Conservation (phyloP, 192 early-diverging fungal genomes). For the Martensiomyces pterosporus region DNA sequence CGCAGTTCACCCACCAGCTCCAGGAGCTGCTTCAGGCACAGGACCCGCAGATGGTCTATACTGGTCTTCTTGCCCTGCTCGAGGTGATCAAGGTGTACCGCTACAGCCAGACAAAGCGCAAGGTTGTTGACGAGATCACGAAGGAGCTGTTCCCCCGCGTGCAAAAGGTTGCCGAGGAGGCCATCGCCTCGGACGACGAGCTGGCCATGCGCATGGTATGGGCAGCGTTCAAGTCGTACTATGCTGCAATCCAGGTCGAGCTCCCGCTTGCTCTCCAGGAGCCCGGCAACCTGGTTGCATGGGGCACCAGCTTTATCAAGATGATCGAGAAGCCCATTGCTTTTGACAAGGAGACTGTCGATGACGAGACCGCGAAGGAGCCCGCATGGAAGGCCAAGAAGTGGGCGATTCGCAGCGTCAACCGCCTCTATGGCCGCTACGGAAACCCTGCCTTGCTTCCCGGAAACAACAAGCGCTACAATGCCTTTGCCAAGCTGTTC, state of each 20-base stretch:
- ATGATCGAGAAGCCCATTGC: constrained; percentile 67
- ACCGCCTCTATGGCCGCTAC: constrained; percentile 72
- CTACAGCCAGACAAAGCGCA: constrained; percentile 63
- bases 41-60: constrained; percentile 65
- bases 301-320: constrained; percentile 84
- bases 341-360: constrained; percentile 52
- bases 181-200: constrained; percentile 56
- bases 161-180: constrained; percentile 68
- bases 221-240: constrained; percentile 79
- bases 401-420: constrained; percentile 88
- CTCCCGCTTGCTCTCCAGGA: constrained; percentile 58
- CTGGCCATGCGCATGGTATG: constrained; percentile 85
- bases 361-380: constrained; percentile 74
- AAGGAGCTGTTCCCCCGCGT: constrained; percentile 71
- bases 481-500: constrained; percentile 76
- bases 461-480: constrained; percentile 46
- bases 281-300: constrained; percentile 68
- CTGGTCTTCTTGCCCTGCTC: constrained; percentile 74
- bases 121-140: constrained; percentile 66
- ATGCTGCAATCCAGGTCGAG: constrained; percentile 60
- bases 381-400: constrained; percentile 93
- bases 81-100: constrained; percentile 79
- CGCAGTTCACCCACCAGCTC: constrained; percentile 64
- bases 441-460: constrained; percentile 69
- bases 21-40: constrained; percentile 60